Evolutionary conservation across 441 rosid genomes (phyloP).

Genomic region (Erodium chrysanthum): DNA sequence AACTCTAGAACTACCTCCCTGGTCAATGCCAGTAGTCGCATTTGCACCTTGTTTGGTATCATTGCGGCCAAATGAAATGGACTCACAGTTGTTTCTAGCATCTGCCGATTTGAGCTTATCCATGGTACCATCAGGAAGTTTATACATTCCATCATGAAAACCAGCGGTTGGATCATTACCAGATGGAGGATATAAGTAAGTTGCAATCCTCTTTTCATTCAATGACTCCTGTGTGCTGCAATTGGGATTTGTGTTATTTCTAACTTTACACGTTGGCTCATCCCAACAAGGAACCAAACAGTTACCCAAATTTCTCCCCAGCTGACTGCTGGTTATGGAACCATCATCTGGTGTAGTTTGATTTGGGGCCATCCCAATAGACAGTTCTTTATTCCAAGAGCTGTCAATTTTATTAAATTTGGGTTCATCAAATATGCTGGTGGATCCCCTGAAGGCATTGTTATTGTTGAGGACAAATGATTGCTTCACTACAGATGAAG

Average conservation of each 20-base stretch:
- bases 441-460: constrained; percentile 17
- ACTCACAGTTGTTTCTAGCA: constrained; percentile 14
- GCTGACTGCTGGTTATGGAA: constrained; percentile 24
- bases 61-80: constrained; percentile 5
- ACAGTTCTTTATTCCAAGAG: constrained; percentile 20
- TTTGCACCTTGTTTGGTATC: constrained; percentile 10
- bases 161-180: constrained; percentile 9
- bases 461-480: constrained; percentile 13
- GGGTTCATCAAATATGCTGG: constrained; percentile 10
- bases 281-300: constrained; percentile 8
- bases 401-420: constrained; percentile 15
- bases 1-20: constrained; percentile 15
- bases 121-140: constrained; percentile 18
- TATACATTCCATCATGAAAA: constrained; percentile 18
- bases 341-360: background rate
- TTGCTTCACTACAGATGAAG: constrained; percentile 15
- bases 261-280: constrained; percentile 5
- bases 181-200: background rate
- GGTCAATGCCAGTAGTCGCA: constrained; percentile 18
- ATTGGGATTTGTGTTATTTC: background rate
- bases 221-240: background rate
- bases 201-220: constrained; percentile 3
- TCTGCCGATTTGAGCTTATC: constrained; percentile 15
- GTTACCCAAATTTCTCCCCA: constrained; percentile 5
- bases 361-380: constrained; percentile 17